Percentiles rank a stretch among this genome's conserved stretches.
Evolutionary conservation across 257 asterid genomes (phyloP).

Genomic region (Craterostigma plantagineum): DNA sequence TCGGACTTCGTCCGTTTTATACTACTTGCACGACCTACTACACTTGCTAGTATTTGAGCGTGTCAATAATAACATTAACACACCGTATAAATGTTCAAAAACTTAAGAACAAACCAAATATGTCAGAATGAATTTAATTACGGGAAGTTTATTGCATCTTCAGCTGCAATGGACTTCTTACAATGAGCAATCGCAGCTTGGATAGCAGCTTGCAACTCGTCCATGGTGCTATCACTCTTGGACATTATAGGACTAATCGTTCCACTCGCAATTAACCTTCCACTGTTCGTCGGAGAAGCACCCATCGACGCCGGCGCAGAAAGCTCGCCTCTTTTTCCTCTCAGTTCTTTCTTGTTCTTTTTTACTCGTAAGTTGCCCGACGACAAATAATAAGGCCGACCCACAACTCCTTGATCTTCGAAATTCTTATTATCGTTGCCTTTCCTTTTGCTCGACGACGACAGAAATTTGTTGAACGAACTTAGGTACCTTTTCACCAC

Average conservation of each 20-base stretch:
- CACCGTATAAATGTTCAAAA: too few species aligned
- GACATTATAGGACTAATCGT: background rate
- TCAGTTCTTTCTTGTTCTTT: conserved; percentile 17
- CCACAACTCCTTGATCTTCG: too few species aligned
- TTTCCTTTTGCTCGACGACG: conserved; percentile 14
- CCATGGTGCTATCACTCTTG: conserved; percentile 26
- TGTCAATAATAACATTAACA: too few species aligned
- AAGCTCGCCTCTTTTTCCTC: conserved; percentile 22
- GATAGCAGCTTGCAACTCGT: conserved; percentile 65
- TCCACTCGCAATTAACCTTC: conserved; percentile 40
- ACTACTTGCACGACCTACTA: too few species aligned
- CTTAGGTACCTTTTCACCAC: conserved; percentile 53
- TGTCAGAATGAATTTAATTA: conserved; percentile 8
- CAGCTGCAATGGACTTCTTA: conserved; percentile 47
- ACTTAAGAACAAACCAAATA: background rate
- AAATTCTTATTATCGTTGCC: conserved; percentile 5
- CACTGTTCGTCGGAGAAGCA: conserved; percentile 77
- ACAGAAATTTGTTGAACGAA: conserved; percentile 37
- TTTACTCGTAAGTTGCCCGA: conserved; percentile 45
- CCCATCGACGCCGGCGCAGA: conserved; percentile 79
- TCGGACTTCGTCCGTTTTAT: too few species aligned
- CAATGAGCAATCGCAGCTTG: conserved; percentile 92
- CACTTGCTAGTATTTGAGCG: too few species aligned
- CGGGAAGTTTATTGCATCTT: conserved; percentile 24
- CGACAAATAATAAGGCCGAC: conserved; percentile 18